Percentiles rank a stretch among this genome's conserved stretches.
These are phyloP conservation scores for Bifiguratus adelaidae DNA, from an alignment of 192 early-diverging fungal genomes.

Conservation along the genomic window DNA sequence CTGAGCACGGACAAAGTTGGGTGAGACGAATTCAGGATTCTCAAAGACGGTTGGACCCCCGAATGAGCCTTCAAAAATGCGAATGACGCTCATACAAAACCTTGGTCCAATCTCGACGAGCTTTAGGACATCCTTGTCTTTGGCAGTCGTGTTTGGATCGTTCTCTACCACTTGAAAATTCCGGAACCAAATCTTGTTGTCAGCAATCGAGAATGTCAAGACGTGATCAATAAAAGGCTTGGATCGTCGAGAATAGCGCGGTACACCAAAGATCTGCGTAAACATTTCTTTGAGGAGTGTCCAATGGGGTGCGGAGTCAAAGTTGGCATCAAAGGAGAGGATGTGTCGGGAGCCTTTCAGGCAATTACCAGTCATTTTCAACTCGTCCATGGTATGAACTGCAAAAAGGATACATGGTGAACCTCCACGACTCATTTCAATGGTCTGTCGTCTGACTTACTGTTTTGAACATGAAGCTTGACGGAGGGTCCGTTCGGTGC, in stretches of 20 bases:
- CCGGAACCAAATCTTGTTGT: slow-evolving; percentile 89
- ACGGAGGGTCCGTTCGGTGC: slow-evolving; percentile 92
- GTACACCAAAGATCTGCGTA: slow-evolving; percentile 83
- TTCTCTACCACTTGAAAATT: slow-evolving; percentile 91
- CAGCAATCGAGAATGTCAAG: slow-evolving; percentile 76
- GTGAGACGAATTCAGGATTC: slow-evolving; percentile 79
- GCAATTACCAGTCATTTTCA: slow-evolving; percentile 97
- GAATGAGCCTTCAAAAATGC: slow-evolving; percentile 94
- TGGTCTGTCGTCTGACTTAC: too few relatives aligned
- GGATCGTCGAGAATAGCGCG: slow-evolving; percentile 75
- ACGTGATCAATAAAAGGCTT: slow-evolving; percentile 99
- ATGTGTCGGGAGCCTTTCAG: slow-evolving; percentile 93
- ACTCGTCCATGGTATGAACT: slow-evolving; percentile 99
- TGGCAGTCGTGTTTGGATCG: slow-evolving; percentile 33
- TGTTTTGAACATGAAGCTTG: slow-evolving; percentile 92
- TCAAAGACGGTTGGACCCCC: slow-evolving; percentile 86
- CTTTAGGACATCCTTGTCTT: slow-evolving; percentile 61
- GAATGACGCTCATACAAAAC: slow-evolving; percentile 86
- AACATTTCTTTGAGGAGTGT: slow-evolving; percentile 91
- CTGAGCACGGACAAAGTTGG: slow-evolving; percentile 38
- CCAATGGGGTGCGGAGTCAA: slow-evolving; percentile 80
- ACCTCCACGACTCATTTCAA: too few relatives aligned
- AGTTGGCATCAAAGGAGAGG: slow-evolving; percentile 88
- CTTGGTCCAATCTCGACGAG: slow-evolving; percentile 95
- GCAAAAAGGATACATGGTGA: neutral